Evolutionary conservation across 1,139 yeast genomes (phyloP).

Genomic region (Nakaseomyces sp.): DNA sequence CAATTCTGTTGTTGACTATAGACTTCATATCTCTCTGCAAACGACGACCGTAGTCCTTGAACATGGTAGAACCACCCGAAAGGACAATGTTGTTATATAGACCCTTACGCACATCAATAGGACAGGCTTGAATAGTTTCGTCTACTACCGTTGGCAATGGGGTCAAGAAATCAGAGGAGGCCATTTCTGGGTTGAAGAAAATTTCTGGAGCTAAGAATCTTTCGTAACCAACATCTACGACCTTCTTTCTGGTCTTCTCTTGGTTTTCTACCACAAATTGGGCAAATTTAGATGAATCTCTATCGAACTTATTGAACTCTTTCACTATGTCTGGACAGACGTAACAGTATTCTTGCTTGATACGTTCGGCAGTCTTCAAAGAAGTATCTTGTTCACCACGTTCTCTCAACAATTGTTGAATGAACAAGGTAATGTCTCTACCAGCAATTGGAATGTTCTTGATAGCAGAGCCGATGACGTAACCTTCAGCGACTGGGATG

Average conservation of each 20-base stretch:
- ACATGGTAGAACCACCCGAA: conserved; percentile 98
- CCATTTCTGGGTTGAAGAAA: conserved; percentile 96
- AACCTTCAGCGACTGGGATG: conserved; percentile 98
- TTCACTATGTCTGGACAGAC: conserved; percentile 97
- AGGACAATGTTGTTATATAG: conserved; percentile 89
- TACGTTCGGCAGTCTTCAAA: conserved; percentile 88
- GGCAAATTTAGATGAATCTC: conserved; percentile 89
- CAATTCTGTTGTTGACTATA: conserved; percentile 82
- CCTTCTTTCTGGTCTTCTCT: conserved; percentile 51
- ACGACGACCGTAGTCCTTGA: conserved; percentile 95
- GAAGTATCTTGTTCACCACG: conserved; percentile 95
- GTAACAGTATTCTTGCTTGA: conserved; percentile 92
- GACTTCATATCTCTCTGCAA: conserved; percentile 88
- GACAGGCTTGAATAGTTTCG: conserved; percentile 87
- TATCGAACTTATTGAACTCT: conserved; percentile 90
- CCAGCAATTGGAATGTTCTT: conserved; percentile 98
- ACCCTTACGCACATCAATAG: conserved; percentile 96
- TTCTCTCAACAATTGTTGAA: conserved; percentile 88
- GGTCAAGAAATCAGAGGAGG: conserved; percentile 87
- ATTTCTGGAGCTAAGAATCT: conserved; percentile 97
- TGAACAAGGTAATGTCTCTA: conserved; percentile 89
- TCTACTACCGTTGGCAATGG: conserved; percentile 95
- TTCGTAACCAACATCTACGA: conserved; percentile 93
- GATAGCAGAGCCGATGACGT: conserved; percentile 94
- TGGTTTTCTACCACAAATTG: conserved; percentile 85